Base-by-base conservation (phyloP, 2,329 filamentous ascomycete species). In the Coleophoma crateriformis region DNA sequence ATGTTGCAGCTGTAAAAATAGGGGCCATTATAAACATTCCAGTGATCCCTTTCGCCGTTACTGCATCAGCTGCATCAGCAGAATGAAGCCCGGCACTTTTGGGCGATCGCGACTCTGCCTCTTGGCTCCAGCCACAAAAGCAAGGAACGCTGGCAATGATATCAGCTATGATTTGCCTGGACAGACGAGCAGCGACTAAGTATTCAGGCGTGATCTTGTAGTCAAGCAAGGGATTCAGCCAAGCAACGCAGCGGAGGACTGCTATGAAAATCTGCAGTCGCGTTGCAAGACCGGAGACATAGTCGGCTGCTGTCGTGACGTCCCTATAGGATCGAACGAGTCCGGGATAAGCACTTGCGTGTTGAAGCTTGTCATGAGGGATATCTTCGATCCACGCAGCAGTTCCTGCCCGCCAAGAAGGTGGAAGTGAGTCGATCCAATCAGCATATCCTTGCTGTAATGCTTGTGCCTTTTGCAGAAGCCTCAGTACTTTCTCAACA, bases 191-290 rank as follows among this genome's bases (percentile, higher is more conserved):
- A 3, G 77, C 75, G 1, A 72, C 72, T 14, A 76, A 76, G 56
- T 82, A 83, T 61, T 82, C 77, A 33, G 76, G 72, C 11, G 79
- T 82, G 3, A 77, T 81, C 45, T 78, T 70, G 58, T 81, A 82
- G 63, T 83, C 79, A 11, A 78, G 71, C 0, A 79, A 79, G 12
- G 73, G 67, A 60, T 75, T 78, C 15, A 77, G 67, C 78, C 78
- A 82, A 4, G 79, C 79, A 3, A 74, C 72, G 56, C 78, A 80
- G 10, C 79, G 74, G 19, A 82, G 75, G 44, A 75, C 71, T 32
- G 79, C 64, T 15, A 75, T 73, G 3, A 74, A 71, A n/a, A 82
- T 67, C 43, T 79, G 71, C 27, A 83, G 67, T 4, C 79, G 70
- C 7, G 73, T 69, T 11, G 73, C 72, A 13, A 78, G 70, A 53